These are phyloP conservation scores for Pichia sp. DNA, from an alignment of 1,139 yeast species.

Conservation along the genomic window DNA sequence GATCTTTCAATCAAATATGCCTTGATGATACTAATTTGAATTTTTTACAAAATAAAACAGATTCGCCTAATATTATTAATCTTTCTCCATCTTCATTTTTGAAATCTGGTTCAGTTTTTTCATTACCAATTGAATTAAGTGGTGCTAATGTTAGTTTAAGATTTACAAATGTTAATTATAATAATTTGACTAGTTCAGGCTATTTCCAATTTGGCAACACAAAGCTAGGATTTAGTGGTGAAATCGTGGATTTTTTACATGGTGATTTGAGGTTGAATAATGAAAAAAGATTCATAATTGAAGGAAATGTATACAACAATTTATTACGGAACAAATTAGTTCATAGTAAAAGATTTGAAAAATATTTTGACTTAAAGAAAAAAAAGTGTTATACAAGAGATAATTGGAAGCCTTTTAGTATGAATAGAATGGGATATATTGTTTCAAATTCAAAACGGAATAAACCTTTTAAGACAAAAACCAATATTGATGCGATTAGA, in stretches of 20 bases:
- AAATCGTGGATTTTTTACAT: conserved; percentile 24
- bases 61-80: neutral
- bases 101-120: conserved; percentile 22
- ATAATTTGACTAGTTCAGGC: conserved; percentile 16
- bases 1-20: conserved; percentile 16
- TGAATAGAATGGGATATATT: conserved; percentile 27
- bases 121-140: conserved; percentile 11
- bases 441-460: neutral
- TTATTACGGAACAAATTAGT: conserved; percentile 22
- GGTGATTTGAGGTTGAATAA: conserved; percentile 22
- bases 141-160: conserved; percentile 15
- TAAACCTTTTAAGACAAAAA: neutral
- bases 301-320: conserved; percentile 27
- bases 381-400: conserved; percentile 12
- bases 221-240: conserved; percentile 23
- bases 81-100: conserved; percentile 19
- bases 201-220: conserved; percentile 19
- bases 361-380: conserved; percentile 10
- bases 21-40: conserved; percentile 1
- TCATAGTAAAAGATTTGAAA: conserved; percentile 5
- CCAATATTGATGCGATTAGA: conserved; percentile 6
- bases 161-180: conserved; percentile 19
- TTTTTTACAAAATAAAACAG: neutral
- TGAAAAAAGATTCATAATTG: conserved; percentile 20
- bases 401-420: conserved; percentile 25